A percentile compares a stretch with the other conserved stretches of the same genome.
These are phyloP conservation scores for Dactylella cylindrospora DNA, from an alignment of 2,329 filamentous ascomycete genomes.

Conservation along the genomic window DNA sequence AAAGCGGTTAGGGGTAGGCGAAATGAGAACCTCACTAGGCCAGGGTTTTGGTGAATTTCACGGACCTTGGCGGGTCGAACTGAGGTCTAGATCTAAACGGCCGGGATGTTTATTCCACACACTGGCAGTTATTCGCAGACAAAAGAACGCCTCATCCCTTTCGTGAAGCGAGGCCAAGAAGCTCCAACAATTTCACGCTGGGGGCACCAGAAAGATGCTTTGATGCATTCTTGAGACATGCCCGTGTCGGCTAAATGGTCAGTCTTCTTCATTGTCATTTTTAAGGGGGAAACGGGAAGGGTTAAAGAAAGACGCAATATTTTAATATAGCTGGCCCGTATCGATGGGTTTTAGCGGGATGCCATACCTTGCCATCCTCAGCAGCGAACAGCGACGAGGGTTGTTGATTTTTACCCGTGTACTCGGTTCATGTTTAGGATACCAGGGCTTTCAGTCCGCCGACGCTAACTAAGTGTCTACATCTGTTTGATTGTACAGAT, in stretches of 20 bases:
- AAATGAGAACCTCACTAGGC: conserved; percentile 39
- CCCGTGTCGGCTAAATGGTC: conserved; percentile 42
- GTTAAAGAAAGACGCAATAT: conserved; percentile 40
- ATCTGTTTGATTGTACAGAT: too few species aligned
- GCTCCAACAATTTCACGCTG: not conserved
- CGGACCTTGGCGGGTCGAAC: conserved; percentile 12
- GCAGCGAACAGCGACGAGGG: not conserved
- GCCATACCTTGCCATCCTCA: conserved; percentile 2
- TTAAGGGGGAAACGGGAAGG: conserved; percentile 26
- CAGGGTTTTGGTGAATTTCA: too few species aligned
- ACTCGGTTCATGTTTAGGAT: conserved; percentile 8
- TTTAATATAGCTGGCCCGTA: conserved; percentile 43
- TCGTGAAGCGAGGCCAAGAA: conserved; percentile 5
- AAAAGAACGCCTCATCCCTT: conserved; percentile 19
- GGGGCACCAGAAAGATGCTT: conserved; percentile 15
- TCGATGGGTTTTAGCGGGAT: conserved; percentile 18
- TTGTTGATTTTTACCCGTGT: conserved; percentile 11
- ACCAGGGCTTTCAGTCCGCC: conserved; percentile 1
- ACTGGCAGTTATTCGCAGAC: conserved; percentile 1
- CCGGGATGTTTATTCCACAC: conserved; percentile 27
- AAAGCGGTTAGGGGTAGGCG: conserved; percentile 43
- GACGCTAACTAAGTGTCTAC: conserved; percentile 1
- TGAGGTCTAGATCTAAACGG: conserved; percentile 45
- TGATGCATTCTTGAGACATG: conserved; percentile 35
- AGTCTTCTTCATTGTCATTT: conserved; percentile 7